Percentiles rank a stretch among this genome's conserved stretches.
phyloP scores from a whole-genome alignment of 257 asterid species.

The Verbascum thapsus region DNA sequence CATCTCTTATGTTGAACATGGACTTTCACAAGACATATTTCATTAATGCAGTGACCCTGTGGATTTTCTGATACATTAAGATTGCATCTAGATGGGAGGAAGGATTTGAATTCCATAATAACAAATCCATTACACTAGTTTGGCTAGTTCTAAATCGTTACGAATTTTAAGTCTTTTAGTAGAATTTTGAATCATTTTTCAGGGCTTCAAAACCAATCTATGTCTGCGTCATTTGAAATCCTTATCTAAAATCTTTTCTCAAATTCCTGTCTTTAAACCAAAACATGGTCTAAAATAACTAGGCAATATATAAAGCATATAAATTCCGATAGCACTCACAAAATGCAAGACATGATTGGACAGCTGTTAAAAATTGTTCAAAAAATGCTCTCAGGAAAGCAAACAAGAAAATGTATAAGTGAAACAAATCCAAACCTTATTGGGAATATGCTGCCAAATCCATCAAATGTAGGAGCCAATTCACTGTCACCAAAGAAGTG shows the following conservation, averaged over 20 bases:
- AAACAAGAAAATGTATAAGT: not conserved
- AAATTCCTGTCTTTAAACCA: no score
- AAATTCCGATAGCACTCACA: not conserved
- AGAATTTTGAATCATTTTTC: no score
- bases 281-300: not conserved
- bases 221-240: no score
- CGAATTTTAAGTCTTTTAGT: no score
- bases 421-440: conserved; percentile 52
- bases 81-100: no score
- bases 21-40: not conserved
- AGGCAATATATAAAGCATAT: not conserved
- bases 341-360: conserved; percentile 13
- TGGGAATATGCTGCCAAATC: conserved; percentile 64
- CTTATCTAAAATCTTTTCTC: no score
- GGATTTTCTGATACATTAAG: not conserved
- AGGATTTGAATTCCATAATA: no score
- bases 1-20: not conserved
- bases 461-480: conserved; percentile 60
- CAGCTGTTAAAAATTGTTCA: not conserved
- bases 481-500: conserved; percentile 54
- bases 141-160: no score
- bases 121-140: no score
- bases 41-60: not conserved
- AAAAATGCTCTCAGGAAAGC: not conserved
- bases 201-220: no score